Percentiles rank a stretch among this genome's conserved stretches.
phyloP scores from a whole-genome alignment of 139 green algal genomes.

The Pleodorina starrii region DNA sequence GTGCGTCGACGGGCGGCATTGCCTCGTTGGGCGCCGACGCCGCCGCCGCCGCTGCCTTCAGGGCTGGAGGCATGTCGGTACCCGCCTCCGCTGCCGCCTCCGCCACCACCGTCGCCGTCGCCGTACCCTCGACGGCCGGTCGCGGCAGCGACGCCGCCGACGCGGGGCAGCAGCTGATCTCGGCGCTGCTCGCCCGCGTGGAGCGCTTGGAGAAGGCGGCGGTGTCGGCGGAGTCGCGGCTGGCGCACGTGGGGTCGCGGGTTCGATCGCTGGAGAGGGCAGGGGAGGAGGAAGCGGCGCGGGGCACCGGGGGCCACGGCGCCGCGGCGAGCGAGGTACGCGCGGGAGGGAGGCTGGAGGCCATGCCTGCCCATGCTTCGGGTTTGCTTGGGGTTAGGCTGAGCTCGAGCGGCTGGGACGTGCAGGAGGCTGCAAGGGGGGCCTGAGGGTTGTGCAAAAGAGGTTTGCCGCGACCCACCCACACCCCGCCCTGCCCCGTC shows the following conservation, averaged over 20 bases:
- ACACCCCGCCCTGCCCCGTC: too few relatives aligned
- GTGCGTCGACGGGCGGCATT: not conserved
- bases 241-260: constrained; percentile 3
- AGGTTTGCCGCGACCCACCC: too few relatives aligned
- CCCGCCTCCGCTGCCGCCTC: not conserved
- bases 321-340: too few relatives aligned
- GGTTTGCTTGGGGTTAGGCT: too few relatives aligned
- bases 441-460: too few relatives aligned
- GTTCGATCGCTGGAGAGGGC: not conserved
- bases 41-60: not conserved
- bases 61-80: too few relatives aligned
- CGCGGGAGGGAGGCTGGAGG: too few relatives aligned
- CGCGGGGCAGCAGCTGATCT: not conserved
- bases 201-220: constrained; percentile 13
- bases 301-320: too few relatives aligned
- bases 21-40: not conserved
- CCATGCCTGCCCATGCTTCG: too few relatives aligned
- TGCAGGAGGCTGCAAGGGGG: too few relatives aligned
- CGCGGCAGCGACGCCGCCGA: not conserved
- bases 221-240: not conserved
- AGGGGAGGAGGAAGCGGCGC: not conserved
- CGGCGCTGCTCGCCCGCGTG: not conserved
- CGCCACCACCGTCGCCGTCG: not conserved
- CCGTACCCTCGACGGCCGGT: not conserved
- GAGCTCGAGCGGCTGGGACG: too few relatives aligned